A percentile compares a stretch with the other conserved stretches of the same genome.
Conservation (phyloP, 306 rosid genomes). For the Neltuma alba region DNA sequence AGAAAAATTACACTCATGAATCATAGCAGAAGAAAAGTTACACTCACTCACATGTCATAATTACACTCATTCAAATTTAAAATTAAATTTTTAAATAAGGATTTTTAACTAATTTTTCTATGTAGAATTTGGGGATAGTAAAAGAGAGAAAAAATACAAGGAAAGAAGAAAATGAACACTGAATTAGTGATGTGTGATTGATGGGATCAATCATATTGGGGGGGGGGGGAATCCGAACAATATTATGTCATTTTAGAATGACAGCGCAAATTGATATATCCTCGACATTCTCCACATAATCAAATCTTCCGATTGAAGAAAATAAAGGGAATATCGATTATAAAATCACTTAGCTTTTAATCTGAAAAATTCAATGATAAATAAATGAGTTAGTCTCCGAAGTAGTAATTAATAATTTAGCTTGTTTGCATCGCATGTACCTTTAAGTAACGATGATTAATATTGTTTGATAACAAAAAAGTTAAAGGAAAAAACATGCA, state of each 20-base stretch:
- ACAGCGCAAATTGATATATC: neutral
- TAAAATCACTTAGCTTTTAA: neutral
- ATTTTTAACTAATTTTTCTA: too few relatives aligned
- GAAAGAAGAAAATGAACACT: neutral
- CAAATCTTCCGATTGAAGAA: neutral
- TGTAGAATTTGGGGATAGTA: too few relatives aligned
- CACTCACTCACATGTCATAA: too few relatives aligned
- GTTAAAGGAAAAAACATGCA: neutral
- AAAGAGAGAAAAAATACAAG: too few relatives aligned
- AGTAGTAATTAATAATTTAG: neutral
- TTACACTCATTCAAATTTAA: too few relatives aligned
- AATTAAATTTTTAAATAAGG: too few relatives aligned
- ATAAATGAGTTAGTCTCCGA: neutral
- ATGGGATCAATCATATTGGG: neutral
- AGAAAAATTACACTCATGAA: too few relatives aligned
- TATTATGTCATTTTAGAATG: neutral
- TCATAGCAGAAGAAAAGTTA: too few relatives aligned
- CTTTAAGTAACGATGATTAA: too few relatives aligned
- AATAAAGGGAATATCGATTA: neutral
- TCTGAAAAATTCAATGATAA: neutral
- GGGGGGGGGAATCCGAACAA: slow-evolving; percentile 9
- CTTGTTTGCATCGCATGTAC: neutral
- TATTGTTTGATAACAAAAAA: neutral
- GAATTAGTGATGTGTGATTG: neutral
- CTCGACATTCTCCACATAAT: neutral